Evolutionary conservation across 225 moss, liverwort and hornwort species (phyloP).

Genomic region (Straminergon stramineum): DNA sequence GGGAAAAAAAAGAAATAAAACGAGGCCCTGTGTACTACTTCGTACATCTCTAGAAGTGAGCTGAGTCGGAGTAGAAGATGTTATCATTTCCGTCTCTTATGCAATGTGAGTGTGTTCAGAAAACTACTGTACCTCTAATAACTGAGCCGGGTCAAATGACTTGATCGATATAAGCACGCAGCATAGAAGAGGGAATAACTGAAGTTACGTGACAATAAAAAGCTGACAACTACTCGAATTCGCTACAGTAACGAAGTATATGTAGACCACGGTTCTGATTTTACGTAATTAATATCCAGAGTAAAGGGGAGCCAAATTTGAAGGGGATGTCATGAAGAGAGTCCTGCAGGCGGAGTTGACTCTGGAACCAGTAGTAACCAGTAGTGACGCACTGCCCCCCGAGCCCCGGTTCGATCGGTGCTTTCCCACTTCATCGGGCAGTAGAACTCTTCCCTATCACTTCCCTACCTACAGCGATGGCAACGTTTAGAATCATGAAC

Average conservation of each 20-base stretch:
- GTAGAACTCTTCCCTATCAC: background rate
- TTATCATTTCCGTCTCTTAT: background rate
- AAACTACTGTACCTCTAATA: background rate
- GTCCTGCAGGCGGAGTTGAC: background rate
- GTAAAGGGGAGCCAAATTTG: background rate
- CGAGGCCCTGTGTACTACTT: background rate
- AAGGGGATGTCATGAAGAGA: background rate
- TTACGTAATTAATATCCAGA: background rate
- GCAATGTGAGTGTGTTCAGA: background rate
- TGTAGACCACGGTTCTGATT: background rate
- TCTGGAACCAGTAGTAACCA: background rate
- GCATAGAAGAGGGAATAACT: background rate
- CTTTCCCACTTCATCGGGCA: background rate
- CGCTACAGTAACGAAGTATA: too few species aligned
- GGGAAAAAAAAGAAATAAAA: background rate
- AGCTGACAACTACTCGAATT: background rate
- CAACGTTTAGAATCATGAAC: background rate
- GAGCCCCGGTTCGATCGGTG: background rate
- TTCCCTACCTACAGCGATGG: too few species aligned
- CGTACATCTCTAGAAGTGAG: background rate
- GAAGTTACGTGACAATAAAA: background rate
- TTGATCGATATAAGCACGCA: background rate
- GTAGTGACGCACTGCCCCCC: background rate
- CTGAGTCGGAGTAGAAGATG: background rate
- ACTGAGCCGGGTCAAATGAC: background rate